Conservation (phyloP, 1,284 basidiomycete genomes). For the Puccinia hordei region DNA sequence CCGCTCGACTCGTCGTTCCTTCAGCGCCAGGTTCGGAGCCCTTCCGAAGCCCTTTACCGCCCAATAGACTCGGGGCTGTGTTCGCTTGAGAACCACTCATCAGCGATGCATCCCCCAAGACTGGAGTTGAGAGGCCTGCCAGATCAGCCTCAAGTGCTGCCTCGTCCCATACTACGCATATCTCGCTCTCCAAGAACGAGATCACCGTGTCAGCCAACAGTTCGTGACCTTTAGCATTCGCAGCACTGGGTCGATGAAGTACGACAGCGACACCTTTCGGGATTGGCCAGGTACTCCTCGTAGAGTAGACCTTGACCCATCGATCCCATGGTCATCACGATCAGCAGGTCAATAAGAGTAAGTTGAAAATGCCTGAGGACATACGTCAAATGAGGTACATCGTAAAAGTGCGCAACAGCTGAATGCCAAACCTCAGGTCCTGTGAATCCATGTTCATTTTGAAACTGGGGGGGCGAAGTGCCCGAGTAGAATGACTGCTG, state of each 20-base stretch:
- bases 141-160: slow-evolving; percentile 65
- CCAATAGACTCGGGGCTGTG: slow-evolving; percentile 53
- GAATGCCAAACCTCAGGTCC: slow-evolving; percentile 85
- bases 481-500: slow-evolving; percentile 84
- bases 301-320: slow-evolving; percentile 74
- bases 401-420: slow-evolving; percentile 89
- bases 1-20: slow-evolving; percentile 55
- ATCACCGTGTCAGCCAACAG: slow-evolving; percentile 80
- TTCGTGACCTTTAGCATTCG: slow-evolving; percentile 76
- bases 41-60: slow-evolving; percentile 52
- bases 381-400: slow-evolving; percentile 80
- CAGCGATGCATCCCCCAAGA: slow-evolving; percentile 53
- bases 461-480: slow-evolving; percentile 84
- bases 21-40: slow-evolving; percentile 59
- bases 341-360: background rate
- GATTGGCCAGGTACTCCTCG: slow-evolving; percentile 75
- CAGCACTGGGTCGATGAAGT: slow-evolving; percentile 78
- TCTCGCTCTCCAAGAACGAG: slow-evolving; percentile 81
- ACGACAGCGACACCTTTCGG: slow-evolving; percentile 68
- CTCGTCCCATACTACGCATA: slow-evolving; percentile 79
- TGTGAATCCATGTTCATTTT: slow-evolving; percentile 74
- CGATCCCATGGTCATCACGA: background rate
- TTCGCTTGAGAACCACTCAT: slow-evolving; percentile 76
- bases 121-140: slow-evolving; percentile 55
- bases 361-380: slow-evolving; percentile 50